Conservation (phyloP, 2,329 filamentous ascomycete species). For the Cercospora sp. region DNA sequence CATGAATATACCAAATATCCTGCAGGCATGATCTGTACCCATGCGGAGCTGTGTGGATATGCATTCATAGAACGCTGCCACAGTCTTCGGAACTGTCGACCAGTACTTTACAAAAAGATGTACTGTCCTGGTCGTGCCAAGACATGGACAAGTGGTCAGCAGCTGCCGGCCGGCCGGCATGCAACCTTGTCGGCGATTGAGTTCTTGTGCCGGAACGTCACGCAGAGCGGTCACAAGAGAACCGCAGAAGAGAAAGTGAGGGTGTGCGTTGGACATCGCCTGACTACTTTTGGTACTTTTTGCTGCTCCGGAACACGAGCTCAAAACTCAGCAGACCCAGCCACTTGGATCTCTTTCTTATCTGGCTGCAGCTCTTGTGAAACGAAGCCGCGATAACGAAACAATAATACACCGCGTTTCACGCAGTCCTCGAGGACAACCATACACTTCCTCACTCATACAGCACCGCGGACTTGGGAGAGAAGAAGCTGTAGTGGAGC, state of each 20-base stretch:
- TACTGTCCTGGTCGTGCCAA: not conserved
- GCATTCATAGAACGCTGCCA: not conserved
- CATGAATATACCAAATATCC: not conserved
- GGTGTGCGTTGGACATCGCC: conserved; percentile 7
- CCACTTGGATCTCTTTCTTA: conserved; percentile 6
- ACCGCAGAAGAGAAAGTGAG: not conserved
- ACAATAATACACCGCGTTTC: not conserved
- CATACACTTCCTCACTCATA: not conserved
- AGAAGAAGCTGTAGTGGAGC: not conserved
- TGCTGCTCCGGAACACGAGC: not conserved
- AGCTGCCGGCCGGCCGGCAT: not conserved
- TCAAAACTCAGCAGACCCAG: conserved; percentile 1
- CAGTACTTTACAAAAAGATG: not conserved
- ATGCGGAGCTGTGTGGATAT: not conserved
- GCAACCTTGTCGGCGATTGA: conserved; percentile 9
- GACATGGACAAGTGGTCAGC: not conserved
- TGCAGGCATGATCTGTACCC: not conserved
- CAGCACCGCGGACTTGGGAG: not conserved
- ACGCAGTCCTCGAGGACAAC: not conserved
- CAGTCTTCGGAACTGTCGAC: not conserved
- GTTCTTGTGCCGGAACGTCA: conserved; percentile 8
- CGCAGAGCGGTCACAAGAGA: conserved; percentile 4
- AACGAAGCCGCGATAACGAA: conserved; percentile 7
- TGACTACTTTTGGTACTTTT: conserved; percentile 2
- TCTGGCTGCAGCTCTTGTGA: conserved; percentile 8